These are phyloP conservation scores for Teratosphaeria destructans DNA, from an alignment of 2,329 filamentous ascomycete species.

Conservation along the genomic window DNA sequence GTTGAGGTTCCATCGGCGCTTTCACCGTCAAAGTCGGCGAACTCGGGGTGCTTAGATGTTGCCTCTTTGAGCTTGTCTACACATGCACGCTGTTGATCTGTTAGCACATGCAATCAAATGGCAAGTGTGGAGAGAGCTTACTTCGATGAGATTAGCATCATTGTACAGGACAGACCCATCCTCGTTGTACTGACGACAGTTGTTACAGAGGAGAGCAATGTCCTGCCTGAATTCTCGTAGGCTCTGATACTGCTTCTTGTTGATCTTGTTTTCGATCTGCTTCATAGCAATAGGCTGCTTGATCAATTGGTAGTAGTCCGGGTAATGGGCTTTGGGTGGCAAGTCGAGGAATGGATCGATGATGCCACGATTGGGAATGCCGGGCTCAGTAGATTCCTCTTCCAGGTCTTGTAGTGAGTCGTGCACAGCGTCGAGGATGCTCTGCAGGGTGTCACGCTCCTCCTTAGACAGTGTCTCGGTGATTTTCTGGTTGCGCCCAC, in stretches of 20 bases:
- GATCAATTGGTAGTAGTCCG: constrained; percentile 93
- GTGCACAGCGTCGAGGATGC: constrained; percentile 65
- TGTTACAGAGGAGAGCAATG: constrained; percentile 73
- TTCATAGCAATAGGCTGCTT: constrained; percentile 92
- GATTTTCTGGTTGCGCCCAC: constrained; percentile 61
- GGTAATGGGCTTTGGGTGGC: constrained; percentile 78
- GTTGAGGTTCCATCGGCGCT: constrained; percentile 42
- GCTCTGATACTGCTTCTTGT: constrained; percentile 82
- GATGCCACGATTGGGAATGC: constrained; percentile 60
- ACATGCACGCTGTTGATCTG: constrained; percentile 26
- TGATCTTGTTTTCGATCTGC: constrained; percentile 87
- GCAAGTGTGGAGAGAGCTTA: constrained; percentile 38
- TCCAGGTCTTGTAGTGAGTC: constrained; percentile 76
- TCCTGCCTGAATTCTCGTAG: constrained; percentile 73
- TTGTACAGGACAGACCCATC: constrained; percentile 84
- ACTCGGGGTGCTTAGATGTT: constrained; percentile 45
- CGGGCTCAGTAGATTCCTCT: constrained; percentile 54
- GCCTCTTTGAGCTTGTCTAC: constrained; percentile 44
- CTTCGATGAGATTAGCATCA: constrained; percentile 88
- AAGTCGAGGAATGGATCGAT: constrained; percentile 92
- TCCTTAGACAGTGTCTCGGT: constrained; percentile 53
- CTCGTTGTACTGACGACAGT: constrained; percentile 94
- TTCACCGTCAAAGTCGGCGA: constrained; percentile 44
- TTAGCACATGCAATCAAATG: constrained; percentile 1
- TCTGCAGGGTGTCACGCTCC: constrained; percentile 68